Percentiles rank a stretch among this genome's conserved stretches.
These are phyloP conservation scores for Pinus albicaulis DNA, from an alignment of 75 land plant species.

Conservation along the genomic window DNA sequence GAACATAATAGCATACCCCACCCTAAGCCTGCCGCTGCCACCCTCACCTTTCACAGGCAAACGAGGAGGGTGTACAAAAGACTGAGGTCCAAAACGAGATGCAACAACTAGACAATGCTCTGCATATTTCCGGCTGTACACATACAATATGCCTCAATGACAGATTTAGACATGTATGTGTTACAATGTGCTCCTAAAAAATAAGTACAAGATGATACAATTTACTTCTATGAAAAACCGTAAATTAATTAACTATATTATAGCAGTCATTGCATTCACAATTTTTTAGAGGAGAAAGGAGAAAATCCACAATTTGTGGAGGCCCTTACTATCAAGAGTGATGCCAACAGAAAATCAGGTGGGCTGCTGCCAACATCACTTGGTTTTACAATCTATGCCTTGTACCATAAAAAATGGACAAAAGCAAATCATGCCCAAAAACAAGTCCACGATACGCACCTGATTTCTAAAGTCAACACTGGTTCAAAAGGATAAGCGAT, in stretches of 20 bases:
- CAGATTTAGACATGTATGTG: not conserved
- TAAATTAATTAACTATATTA: not conserved
- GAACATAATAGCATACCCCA: conserved; percentile 34
- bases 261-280: too few relatives aligned
- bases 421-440: not conserved
- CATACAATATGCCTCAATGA: conserved; percentile 6
- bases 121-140: conserved; percentile 49
- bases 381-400: not conserved
- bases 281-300: too few relatives aligned
- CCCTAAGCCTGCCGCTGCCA: conserved; percentile 37
- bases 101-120: conserved; percentile 50
- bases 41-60: conserved; percentile 35
- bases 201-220: not conserved
- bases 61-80: conserved; percentile 29
- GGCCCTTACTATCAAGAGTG: not conserved
- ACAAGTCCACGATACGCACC: conserved; percentile 12
- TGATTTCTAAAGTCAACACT: conserved; percentile 48
- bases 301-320: too few relatives aligned
- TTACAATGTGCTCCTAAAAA: not conserved
- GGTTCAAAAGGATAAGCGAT: conserved; percentile 57
- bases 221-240: not conserved
- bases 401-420: not conserved
- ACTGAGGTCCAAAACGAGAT: conserved; percentile 29
- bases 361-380: not conserved
- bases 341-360: not conserved